Evolutionary conservation across 179 eudicot species (phyloP).

Genomic region (Silene noctiflora): DNA sequence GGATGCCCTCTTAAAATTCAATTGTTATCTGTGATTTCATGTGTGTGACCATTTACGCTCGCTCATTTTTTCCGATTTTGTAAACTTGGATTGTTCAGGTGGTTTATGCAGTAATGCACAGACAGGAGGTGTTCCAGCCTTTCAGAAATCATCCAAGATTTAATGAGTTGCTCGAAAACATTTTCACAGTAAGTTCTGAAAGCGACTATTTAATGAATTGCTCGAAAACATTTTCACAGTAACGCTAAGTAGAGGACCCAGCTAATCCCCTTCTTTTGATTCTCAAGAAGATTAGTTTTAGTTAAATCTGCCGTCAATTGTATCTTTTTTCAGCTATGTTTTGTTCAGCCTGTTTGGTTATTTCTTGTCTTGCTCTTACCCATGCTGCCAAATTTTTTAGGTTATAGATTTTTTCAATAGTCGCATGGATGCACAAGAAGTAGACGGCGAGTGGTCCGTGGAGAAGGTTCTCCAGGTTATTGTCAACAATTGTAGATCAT

Average conservation of each 20-base stretch:
- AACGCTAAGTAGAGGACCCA: conserved; percentile 25
- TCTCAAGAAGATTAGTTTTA: not conserved
- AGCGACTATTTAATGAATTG: conserved; percentile 50
- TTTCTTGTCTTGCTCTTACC: not conserved
- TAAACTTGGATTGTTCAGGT: conserved; percentile 43
- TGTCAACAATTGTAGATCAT: conserved; percentile 66
- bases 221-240: conserved; percentile 89
- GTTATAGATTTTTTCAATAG: conserved; percentile 87
- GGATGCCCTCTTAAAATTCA: not conserved
- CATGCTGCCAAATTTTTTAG: conserved; percentile 30
- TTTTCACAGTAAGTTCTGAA: conserved; percentile 63
- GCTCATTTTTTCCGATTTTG: conserved; percentile 6
- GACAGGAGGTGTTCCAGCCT: conserved; percentile 94
- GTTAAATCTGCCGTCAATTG: not conserved
- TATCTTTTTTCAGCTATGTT: not conserved
- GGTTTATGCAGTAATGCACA: conserved; percentile 92
- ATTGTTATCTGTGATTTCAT: not conserved
- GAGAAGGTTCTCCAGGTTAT: conserved; percentile 90
- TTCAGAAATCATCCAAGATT: conserved; percentile 89
- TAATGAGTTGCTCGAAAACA: conserved; percentile 85
- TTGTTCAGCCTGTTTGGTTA: not conserved
- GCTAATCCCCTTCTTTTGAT: not conserved
- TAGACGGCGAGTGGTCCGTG: conserved; percentile 89
- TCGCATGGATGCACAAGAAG: conserved; percentile 82
- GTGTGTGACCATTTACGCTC: not conserved